Percentiles rank a stretch among this genome's conserved stretches.
phyloP scores from a whole-genome alignment of 2,329 filamentous ascomycete species.

The Cadophora malorum region DNA sequence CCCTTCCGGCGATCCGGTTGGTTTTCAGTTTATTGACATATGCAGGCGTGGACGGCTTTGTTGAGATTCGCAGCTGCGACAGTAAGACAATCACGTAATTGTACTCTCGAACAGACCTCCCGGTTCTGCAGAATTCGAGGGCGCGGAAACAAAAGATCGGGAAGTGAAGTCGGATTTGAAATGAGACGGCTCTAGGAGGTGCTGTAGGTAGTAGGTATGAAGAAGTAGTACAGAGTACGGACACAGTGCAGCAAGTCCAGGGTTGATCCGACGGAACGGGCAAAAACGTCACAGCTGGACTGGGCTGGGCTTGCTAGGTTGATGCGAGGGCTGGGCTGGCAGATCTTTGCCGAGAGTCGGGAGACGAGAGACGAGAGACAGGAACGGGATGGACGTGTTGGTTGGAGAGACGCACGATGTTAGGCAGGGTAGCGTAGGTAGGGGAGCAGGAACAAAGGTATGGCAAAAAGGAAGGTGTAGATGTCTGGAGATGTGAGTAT shows the following conservation, averaged over 20 bases:
- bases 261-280: slow-evolving; percentile 13
- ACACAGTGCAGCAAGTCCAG: background rate
- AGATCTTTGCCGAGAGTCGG: slow-evolving; percentile 2
- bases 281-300: slow-evolving; percentile 9
- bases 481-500: background rate
- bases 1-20: slow-evolving; percentile 37
- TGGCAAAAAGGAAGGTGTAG: background rate
- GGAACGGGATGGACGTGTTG: background rate
- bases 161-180: background rate
- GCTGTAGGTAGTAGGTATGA: background rate
- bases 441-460: background rate
- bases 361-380: background rate
- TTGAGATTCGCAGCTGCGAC: background rate
- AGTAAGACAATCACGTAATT: slow-evolving; percentile 8
- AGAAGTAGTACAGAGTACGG: background rate
- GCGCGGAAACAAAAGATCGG: background rate
- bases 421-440: background rate
- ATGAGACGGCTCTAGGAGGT: background rate
- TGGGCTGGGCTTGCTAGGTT: slow-evolving; percentile 1
- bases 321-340: background rate
- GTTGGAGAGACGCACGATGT: background rate
- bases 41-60: slow-evolving; percentile 10
- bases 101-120: background rate
- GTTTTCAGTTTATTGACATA: slow-evolving; percentile 30
- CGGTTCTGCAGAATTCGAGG: background rate